Conservation (phyloP, 2,329 filamentous ascomycete genomes). For the Pyricularia sp. region DNA sequence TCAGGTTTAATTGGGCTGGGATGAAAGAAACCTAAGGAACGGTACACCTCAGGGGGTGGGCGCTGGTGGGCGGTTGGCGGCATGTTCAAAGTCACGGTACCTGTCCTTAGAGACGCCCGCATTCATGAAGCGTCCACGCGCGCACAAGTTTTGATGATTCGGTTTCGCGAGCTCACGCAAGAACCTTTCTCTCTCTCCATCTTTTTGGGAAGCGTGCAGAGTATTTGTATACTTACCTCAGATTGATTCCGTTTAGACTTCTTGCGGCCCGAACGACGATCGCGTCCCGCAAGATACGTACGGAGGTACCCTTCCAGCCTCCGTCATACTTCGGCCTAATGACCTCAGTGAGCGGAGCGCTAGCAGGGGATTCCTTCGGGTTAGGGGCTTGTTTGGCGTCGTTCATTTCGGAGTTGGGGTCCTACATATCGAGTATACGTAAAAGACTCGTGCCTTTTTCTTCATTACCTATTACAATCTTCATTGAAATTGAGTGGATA, state of each 20-base stretch:
- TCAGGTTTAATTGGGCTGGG: background rate
- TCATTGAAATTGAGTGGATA: background rate
- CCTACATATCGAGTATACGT: background rate
- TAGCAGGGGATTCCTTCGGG: background rate
- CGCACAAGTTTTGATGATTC: background rate
- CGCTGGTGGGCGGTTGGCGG: background rate
- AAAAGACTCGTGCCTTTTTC: background rate
- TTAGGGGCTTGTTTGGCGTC: background rate
- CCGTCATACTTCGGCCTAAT: background rate
- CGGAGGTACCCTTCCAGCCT: background rate
- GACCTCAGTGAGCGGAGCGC: background rate
- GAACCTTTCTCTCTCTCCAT: too few relatives aligned
- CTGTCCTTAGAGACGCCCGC: background rate
- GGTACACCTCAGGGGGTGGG: background rate
- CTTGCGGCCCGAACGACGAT: background rate
- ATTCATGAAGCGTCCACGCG: background rate
- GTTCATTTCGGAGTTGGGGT: background rate
- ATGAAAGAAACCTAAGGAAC: background rate
- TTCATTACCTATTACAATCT: background rate
- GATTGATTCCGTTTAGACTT: background rate
- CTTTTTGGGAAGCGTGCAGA: background rate
- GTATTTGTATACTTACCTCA: background rate
- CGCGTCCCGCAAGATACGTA: background rate
- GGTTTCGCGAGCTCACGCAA: background rate
- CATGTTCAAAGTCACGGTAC: background rate